Base-by-base conservation (phyloP, 805 yeast genomes). In the Wickerhamomyces queroliae region DNA sequence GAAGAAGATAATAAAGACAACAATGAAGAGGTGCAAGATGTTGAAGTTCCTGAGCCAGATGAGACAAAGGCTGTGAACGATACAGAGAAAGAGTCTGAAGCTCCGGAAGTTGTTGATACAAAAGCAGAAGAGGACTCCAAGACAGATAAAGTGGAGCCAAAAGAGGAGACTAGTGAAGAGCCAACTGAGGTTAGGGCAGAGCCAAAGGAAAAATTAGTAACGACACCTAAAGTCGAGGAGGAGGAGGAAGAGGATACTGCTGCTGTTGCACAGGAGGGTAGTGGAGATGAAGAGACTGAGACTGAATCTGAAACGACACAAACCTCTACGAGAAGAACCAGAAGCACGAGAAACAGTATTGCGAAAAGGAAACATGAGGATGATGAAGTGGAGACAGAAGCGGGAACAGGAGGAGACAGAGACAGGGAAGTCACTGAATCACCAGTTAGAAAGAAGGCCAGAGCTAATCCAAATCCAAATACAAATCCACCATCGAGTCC, bases 391-490 rank as follows among this genome's bases (percentile, higher is more conserved):
- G 12, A 41, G 54, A 6, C 33, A 41, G 37, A 43, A 45, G 39
- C 36, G 44, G 35, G 49, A 49, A 39, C 54, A 48, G 43, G 41
- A 43, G 33, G 45, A 50, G 28, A 62, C 20, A 19, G 37, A 30
- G 33, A 26, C 2, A 21, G 17, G 11, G 29, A 38, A 2, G 22
- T 11, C 4, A 5, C 11, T n/a, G 33, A 18, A 4, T 18, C 33
- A 18, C 33, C 33, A 5, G 33, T 16, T n/a, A 30, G 19, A 16
- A 30, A 30, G 19, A 30, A 53, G 40, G 54, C 52, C 26, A 54
- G 50, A 31, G 42, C 53, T 21, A 50, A 56, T 37, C 46, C 46
- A 26, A 44, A 56, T n/a, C 43, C 52, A 30, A 44, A 45, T 19
- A 40, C 37, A 40, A 37, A 41, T 13, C 36, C 30, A 21, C 39